Evolutionary conservation across 2,329 filamentous ascomycete genomes (phyloP).

Genomic region (Aspergillus tamarii): DNA sequence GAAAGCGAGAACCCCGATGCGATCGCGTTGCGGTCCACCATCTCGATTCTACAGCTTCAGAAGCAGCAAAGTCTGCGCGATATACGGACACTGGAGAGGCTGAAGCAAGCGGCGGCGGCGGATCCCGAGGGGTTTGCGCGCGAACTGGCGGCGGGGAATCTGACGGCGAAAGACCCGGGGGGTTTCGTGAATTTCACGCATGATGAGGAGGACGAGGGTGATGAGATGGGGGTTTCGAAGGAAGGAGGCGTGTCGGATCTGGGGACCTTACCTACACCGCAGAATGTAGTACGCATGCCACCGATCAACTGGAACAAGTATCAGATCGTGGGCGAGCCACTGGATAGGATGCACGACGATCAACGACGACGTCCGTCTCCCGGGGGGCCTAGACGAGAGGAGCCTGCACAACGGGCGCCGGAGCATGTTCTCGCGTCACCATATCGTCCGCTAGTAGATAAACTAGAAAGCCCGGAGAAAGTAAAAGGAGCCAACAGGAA

Average conservation of each 20-base stretch:
- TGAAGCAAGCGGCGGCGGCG: slow-evolving; percentile 71
- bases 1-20: slow-evolving; percentile 74
- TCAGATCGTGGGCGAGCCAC: slow-evolving; percentile 79
- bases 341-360: slow-evolving; percentile 83
- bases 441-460: slow-evolving; percentile 63
- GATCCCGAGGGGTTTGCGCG: slow-evolving; percentile 73
- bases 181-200: slow-evolving; percentile 41
- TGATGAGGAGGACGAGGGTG: slow-evolving; percentile 42
- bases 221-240: slow-evolving; percentile 22
- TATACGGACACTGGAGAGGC: slow-evolving; percentile 68
- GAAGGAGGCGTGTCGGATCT: slow-evolving; percentile 47
- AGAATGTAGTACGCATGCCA: slow-evolving; percentile 82
- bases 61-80: slow-evolving; percentile 76
- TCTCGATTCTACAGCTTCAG: slow-evolving; percentile 86
- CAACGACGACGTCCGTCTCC: slow-evolving; percentile 67
- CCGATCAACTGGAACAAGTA: slow-evolving; percentile 96
- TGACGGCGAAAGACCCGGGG: slow-evolving; percentile 48
- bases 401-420: slow-evolving; percentile 41
- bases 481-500: slow-evolving; percentile 35
- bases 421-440: slow-evolving; percentile 61
- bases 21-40: slow-evolving; percentile 81
- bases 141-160: slow-evolving; percentile 67
- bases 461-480: slow-evolving; percentile 42
- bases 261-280: slow-evolving; percentile 71
- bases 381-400: slow-evolving; percentile 45